A percentile compares a stretch with the other conserved stretches of the same genome.
These are phyloP conservation scores for Sporothrix brunneoviolacea DNA, from an alignment of 2,329 filamentous ascomycete species.

Conservation along the genomic window DNA sequence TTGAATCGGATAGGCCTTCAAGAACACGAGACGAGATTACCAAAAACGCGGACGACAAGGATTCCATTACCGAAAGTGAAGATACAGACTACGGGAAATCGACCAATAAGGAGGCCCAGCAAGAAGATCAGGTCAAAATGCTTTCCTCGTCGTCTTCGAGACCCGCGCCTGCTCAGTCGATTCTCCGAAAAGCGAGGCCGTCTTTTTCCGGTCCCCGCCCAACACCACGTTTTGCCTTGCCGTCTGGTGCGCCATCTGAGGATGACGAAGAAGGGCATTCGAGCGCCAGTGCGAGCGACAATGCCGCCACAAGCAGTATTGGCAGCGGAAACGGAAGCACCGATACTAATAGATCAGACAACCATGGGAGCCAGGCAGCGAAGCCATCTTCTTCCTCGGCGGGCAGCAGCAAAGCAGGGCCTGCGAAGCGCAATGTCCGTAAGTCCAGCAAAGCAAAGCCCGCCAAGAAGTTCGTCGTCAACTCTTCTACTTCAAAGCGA, in stretches of 20 bases:
- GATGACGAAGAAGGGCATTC: slow-evolving; percentile 10
- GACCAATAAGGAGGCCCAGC: not conserved
- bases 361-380: not conserved
- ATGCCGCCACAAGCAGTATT: slow-evolving; percentile 17
- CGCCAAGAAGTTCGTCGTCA: slow-evolving; percentile 34
- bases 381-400: not conserved
- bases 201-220: slow-evolving; percentile 42
- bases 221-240: slow-evolving; percentile 56
- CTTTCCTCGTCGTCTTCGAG: slow-evolving; percentile 37
- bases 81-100: not conserved
- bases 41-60: not conserved
- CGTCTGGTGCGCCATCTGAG: slow-evolving; percentile 36
- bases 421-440: not conserved
- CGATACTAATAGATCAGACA: not conserved
- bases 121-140: slow-evolving; percentile 18
- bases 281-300: slow-evolving; percentile 20
- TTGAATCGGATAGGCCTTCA: too few species aligned
- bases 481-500: slow-evolving; percentile 37
- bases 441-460: slow-evolving; percentile 4
- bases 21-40: too few species aligned
- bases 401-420: slow-evolving; percentile 5
- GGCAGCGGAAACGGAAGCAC: not conserved
- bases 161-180: slow-evolving; percentile 47
- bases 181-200: slow-evolving; percentile 50
- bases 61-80: not conserved